These are phyloP conservation scores for Escovopsis sp. DNA, from an alignment of 2,329 filamentous ascomycete genomes.

Conservation along the genomic window DNA sequence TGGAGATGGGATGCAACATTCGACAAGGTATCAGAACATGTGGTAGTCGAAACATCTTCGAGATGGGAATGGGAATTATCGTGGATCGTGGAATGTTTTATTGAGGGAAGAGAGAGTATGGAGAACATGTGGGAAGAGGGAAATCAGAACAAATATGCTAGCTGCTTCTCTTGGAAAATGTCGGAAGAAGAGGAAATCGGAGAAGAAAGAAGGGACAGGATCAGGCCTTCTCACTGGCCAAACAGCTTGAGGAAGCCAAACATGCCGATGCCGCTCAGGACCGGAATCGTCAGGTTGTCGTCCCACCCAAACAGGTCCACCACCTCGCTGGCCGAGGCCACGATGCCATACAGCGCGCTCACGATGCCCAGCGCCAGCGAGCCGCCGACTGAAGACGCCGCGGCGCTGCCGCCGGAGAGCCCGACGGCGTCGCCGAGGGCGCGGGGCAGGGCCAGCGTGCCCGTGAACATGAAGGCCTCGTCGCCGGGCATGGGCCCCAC, in stretches of 20 bases:
- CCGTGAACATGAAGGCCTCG: constrained; percentile 63
- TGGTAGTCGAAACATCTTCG: neutral
- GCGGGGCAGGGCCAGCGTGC: constrained; percentile 55
- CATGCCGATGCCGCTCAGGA: constrained; percentile 75
- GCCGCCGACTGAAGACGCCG: constrained; percentile 43
- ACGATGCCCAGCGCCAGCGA: constrained; percentile 61
- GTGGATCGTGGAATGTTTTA: no score
- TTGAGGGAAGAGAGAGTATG: no score
- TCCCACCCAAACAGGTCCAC: constrained; percentile 89
- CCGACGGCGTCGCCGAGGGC: constrained; percentile 45
- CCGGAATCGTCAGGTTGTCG: constrained; percentile 92
- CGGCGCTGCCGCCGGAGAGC: constrained; percentile 38
- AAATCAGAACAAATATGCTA: neutral
- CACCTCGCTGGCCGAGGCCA: constrained; percentile 79
- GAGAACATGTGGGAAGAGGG: no score
- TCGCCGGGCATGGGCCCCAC: constrained; percentile 55
- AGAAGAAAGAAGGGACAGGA: neutral
- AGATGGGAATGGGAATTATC: neutral
- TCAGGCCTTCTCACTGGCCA: constrained; percentile 32
- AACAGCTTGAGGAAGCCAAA: constrained; percentile 88
- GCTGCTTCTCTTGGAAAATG: neutral
- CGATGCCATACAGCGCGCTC: constrained; percentile 76
- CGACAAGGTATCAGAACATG: neutral
- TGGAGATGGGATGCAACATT: neutral
- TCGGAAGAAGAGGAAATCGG: neutral